phyloP scores from a whole-genome alignment of 1,284 basidiomycete species.

The Ganoderma boninense region DNA sequence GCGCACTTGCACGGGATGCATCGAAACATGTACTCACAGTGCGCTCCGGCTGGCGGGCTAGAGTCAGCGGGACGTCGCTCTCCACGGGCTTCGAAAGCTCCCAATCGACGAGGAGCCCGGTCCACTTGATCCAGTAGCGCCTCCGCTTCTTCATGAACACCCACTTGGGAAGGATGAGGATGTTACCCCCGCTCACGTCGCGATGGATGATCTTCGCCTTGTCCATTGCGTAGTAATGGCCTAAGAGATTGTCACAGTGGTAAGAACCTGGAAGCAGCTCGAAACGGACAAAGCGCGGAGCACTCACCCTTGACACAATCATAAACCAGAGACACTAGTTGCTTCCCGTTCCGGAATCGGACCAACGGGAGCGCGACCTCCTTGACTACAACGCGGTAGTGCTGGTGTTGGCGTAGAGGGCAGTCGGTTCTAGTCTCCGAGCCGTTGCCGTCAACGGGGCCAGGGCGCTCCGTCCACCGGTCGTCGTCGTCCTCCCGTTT shows the following conservation, averaged over 20 bases:
- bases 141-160: background rate
- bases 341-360: too few species aligned
- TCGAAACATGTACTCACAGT: too few species aligned
- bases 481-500: too few species aligned
- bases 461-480: too few species aligned
- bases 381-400: slow-evolving; percentile 21
- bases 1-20: too few species aligned
- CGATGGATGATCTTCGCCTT: slow-evolving; percentile 12
- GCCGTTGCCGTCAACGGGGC: too few species aligned
- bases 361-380: slow-evolving; percentile 19
- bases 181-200: slow-evolving; percentile 22
- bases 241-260: background rate
- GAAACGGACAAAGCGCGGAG: too few species aligned
- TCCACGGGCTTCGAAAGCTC: background rate
- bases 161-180: slow-evolving; percentile 17
- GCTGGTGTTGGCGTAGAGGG: slow-evolving; percentile 12
- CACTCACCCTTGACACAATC: too few species aligned
- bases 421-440: too few species aligned
- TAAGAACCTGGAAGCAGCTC: background rate
- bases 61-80: too few species aligned
- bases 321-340: too few species aligned
- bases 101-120: slow-evolving; percentile 22
- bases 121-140: slow-evolving; percentile 7
- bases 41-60: too few species aligned
- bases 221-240: slow-evolving; percentile 5